These are phyloP conservation scores for Thermochaetoides thermophila DNA, from an alignment of 495 filamentous ascomycete species.

Conservation along the genomic window DNA sequence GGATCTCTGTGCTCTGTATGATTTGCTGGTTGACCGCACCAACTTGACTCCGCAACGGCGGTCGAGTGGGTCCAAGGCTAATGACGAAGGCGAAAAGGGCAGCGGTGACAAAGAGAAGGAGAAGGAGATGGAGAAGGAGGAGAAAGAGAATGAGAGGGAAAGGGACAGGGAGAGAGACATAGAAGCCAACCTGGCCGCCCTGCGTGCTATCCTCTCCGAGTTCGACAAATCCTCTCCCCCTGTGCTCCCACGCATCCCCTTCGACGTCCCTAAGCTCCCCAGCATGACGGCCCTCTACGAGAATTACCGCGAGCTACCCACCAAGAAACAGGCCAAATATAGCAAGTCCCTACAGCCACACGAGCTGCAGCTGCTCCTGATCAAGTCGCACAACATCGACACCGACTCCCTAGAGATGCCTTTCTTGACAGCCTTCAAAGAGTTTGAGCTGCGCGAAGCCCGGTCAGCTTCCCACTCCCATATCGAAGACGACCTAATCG, in stretches of 20 bases:
- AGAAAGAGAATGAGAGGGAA: slow-evolving; percentile 26
- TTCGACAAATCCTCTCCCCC: slow-evolving; percentile 80
- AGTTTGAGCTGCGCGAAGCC: slow-evolving; percentile 65
- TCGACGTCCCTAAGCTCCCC: slow-evolving; percentile 71
- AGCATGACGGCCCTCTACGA: slow-evolving; percentile 45
- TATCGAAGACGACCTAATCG: slow-evolving; percentile 55
- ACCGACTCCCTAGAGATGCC: slow-evolving; percentile 36
- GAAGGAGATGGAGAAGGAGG: slow-evolving; percentile 1
- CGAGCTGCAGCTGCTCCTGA: slow-evolving; percentile 59
- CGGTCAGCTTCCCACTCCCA: no score
- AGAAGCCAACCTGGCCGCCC: slow-evolving; percentile 28
- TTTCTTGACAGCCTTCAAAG: slow-evolving; percentile 68
- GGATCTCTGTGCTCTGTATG: slow-evolving; percentile 77
- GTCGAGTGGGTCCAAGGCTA: slow-evolving; percentile 36
- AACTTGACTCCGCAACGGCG: slow-evolving; percentile 42
- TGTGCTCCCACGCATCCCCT: slow-evolving; percentile 81
- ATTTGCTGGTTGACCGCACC: slow-evolving; percentile 69
- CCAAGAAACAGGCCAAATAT: slow-evolving; percentile 56
- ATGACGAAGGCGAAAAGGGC: slow-evolving; percentile 13
- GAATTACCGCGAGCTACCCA: slow-evolving; percentile 43
- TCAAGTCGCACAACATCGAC: slow-evolving; percentile 64
- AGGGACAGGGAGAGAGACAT: no score
- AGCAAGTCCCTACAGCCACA: slow-evolving; percentile 55
- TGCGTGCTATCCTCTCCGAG: slow-evolving; percentile 67
- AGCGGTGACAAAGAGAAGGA: slow-evolving; percentile 1